These are phyloP conservation scores for Effrenium voratum DNA, from an alignment of 73 alveolate species.

Conservation along the genomic window DNA sequence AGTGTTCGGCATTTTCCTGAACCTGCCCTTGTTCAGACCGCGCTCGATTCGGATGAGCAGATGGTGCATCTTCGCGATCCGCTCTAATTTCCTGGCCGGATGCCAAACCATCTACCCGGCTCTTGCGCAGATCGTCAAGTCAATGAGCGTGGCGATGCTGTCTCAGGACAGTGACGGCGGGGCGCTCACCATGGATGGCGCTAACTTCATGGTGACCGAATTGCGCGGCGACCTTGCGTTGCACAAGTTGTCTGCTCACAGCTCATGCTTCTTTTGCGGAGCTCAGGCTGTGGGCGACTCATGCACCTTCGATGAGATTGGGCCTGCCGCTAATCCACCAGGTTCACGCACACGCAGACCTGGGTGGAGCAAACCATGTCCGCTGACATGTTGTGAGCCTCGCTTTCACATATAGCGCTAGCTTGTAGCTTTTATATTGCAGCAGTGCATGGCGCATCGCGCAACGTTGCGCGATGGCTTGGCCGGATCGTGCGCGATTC, in stretches of 20 bases:
- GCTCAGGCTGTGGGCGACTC: background rate
- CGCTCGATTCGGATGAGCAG: conserved; percentile 31
- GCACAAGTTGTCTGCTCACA: conserved; percentile 1
- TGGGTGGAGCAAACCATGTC: too few species aligned
- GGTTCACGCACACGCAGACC: too few species aligned
- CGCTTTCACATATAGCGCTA: too few species aligned
- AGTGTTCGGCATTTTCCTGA: background rate
- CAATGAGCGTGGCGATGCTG: background rate
- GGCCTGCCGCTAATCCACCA: too few species aligned
- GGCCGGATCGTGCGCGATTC: too few species aligned
- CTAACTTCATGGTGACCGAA: conserved; percentile 28
- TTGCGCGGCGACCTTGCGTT: conserved; percentile 27
- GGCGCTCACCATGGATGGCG: background rate
- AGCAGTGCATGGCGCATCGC: too few species aligned
- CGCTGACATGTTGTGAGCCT: too few species aligned
- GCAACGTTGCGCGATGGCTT: too few species aligned
- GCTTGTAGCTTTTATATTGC: too few species aligned
- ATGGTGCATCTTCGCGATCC: background rate
- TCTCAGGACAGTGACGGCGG: background rate
- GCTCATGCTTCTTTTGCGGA: too few species aligned
- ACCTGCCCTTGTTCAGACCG: conserved; percentile 3
- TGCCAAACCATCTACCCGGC: background rate
- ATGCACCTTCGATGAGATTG: too few species aligned
- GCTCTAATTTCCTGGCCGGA: background rate
- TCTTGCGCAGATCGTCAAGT: background rate